These are phyloP conservation scores for Aspergillus glaucus DNA, from an alignment of 2,329 filamentous ascomycete species.

Conservation along the genomic window DNA sequence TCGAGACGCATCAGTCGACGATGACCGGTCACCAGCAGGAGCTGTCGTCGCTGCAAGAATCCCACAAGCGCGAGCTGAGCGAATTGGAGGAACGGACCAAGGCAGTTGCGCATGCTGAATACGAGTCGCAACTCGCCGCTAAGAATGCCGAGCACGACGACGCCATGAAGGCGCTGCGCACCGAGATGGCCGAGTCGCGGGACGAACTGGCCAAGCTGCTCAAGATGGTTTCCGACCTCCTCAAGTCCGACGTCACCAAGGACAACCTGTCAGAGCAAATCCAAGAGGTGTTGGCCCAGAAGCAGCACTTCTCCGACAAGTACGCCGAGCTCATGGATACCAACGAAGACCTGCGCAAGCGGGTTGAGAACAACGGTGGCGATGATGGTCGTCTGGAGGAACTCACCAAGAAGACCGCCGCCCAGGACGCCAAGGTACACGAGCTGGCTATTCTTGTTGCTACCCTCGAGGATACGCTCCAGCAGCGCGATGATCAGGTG, in stretches of 20 bases:
- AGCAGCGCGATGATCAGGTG: slow-evolving; percentile 38
- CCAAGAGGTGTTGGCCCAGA: slow-evolving; percentile 45
- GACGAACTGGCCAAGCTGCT: slow-evolving; percentile 61
- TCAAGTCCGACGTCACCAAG: slow-evolving; percentile 48
- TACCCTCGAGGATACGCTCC: slow-evolving; percentile 41
- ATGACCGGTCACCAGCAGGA: slow-evolving; percentile 50
- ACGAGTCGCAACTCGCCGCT: slow-evolving; percentile 33
- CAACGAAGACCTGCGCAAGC: slow-evolving; percentile 34
- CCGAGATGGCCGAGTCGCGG: slow-evolving; percentile 59
- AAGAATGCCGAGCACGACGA: slow-evolving; percentile 57
- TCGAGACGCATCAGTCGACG: slow-evolving; percentile 50
- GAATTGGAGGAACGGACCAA: slow-evolving; percentile 33
- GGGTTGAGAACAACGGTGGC: slow-evolving; percentile 32
- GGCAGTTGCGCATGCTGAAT: slow-evolving; percentile 31
- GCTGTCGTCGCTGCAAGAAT: slow-evolving; percentile 47
- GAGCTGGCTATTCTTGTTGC: slow-evolving; percentile 48
- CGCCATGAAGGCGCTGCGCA: slow-evolving; percentile 53
- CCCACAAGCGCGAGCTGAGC: slow-evolving; percentile 43
- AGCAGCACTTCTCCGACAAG: slow-evolving; percentile 37
- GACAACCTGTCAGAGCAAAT: slow-evolving; percentile 56
- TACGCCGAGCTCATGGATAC: slow-evolving; percentile 36
- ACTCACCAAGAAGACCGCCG: slow-evolving; percentile 32
- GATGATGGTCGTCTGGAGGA: slow-evolving; percentile 31
- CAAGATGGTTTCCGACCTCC: slow-evolving; percentile 47
- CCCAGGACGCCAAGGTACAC: slow-evolving; percentile 49